phyloP scores from a whole-genome alignment of 768 basidiomycete genomes.

The Arthromyces matolae region DNA sequence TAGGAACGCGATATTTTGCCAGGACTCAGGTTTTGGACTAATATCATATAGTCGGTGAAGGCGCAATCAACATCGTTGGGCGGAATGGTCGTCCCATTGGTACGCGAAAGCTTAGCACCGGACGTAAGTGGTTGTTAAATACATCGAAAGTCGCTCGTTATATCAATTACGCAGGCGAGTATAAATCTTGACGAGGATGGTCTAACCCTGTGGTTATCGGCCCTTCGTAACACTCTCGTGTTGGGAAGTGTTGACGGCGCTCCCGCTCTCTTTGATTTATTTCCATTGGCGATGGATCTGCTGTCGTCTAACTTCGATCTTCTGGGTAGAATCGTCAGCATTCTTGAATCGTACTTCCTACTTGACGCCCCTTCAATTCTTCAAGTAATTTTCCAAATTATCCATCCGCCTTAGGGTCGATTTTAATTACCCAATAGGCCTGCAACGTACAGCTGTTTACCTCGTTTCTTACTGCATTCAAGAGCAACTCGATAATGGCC shows the following conservation, averaged over 20 bases:
- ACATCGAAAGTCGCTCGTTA: background rate
- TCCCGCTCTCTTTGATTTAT: slow-evolving; percentile 56
- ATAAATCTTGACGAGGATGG: slow-evolving; percentile 77
- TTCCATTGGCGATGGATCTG: slow-evolving; percentile 58
- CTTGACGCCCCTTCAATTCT: slow-evolving; percentile 60
- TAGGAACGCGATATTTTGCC: too few relatives aligned
- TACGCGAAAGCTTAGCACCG: slow-evolving; percentile 61
- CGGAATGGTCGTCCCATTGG: slow-evolving; percentile 56
- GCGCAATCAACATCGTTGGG: slow-evolving; percentile 55
- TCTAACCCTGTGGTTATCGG: slow-evolving; percentile 67
- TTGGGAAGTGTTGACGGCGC: slow-evolving; percentile 45
- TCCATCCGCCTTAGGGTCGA: background rate
- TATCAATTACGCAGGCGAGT: slow-evolving; percentile 42
- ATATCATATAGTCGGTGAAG: slow-evolving; percentile 52
- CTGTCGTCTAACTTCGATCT: slow-evolving; percentile 70
- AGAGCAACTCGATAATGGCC: slow-evolving; percentile 39
- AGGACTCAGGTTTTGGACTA: too few relatives aligned
- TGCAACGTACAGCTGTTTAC: slow-evolving; percentile 54
- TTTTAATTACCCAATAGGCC: slow-evolving; percentile 33
- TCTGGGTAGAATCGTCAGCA: slow-evolving; percentile 59
- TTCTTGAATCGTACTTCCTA: slow-evolving; percentile 79
- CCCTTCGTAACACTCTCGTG: slow-evolving; percentile 60
- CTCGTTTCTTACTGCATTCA: slow-evolving; percentile 50
- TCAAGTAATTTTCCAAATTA: slow-evolving; percentile 43
- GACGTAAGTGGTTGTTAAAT: slow-evolving; percentile 34